These are phyloP conservation scores for Penicillium maclennaniae DNA, from an alignment of 495 filamentous ascomycete genomes.

Conservation along the genomic window DNA sequence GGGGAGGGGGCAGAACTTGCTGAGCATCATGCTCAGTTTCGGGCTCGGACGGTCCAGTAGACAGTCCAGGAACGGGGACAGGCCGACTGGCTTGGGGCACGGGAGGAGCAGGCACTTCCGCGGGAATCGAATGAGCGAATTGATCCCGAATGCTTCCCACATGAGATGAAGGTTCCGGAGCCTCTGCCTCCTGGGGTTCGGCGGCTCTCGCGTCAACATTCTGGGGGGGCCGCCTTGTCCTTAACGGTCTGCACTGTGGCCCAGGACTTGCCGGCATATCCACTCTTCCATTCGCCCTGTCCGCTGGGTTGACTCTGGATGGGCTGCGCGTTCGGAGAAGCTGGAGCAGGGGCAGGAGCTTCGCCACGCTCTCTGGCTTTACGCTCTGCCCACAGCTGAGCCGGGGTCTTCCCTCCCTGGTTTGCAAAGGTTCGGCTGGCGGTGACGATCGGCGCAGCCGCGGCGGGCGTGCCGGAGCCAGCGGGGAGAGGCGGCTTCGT, in stretches of 20 bases:
- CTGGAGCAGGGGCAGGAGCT: constrained; percentile 30
- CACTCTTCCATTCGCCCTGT: constrained; percentile 77
- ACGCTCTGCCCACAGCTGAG: constrained; percentile 95
- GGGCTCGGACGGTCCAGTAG: constrained; percentile 55
- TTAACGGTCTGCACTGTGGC: constrained; percentile 70
- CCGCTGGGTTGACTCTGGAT: constrained; percentile 66
- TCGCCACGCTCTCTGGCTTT: constrained; percentile 75
- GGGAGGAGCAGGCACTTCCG: constrained; percentile 13
- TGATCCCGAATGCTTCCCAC: constrained; percentile 70
- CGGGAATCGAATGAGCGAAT: constrained; percentile 63
- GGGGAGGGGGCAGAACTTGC: constrained; percentile 46
- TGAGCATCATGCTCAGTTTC: constrained; percentile 42
- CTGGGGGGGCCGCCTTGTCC: constrained; percentile 62
- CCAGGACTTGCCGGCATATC: constrained; percentile 85
- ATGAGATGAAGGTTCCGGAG: constrained; percentile 47
- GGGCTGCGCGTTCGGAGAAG: constrained; percentile 37
- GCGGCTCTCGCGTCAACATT: constrained; percentile 52
- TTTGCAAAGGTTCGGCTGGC: constrained; percentile 93
- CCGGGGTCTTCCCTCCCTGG: constrained; percentile 90
- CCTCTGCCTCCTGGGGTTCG: constrained; percentile 43
- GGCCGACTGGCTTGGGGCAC: constrained; percentile 42
- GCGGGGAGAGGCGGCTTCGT: constrained; percentile 83
- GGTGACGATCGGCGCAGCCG: constrained; percentile 61
- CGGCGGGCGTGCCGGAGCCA: constrained; percentile 49
- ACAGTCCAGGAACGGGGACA: constrained; percentile 70